Conservation (phyloP, 2,329 filamentous ascomycete species). For the Aspergillus sp. region DNA sequence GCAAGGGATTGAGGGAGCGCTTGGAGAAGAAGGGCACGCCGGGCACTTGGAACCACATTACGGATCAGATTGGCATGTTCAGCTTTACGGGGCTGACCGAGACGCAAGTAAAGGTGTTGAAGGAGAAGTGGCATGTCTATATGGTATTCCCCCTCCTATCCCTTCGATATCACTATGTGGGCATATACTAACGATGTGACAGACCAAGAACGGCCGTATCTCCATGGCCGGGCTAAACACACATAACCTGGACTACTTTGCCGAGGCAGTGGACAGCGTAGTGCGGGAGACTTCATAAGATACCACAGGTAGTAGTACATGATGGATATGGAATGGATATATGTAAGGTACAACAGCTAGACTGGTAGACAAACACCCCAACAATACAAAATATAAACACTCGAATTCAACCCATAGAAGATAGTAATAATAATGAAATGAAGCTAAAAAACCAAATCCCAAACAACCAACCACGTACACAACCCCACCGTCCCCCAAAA, state of each 20-base stretch:
- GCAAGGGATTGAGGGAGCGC: constrained; percentile 72
- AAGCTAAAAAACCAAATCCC: constrained; percentile 67
- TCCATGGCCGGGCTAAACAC: constrained; percentile 98
- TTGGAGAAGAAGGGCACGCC: constrained; percentile 85
- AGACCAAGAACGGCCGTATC: constrained; percentile 95
- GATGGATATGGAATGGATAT: background rate
- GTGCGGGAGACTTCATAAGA: constrained; percentile 53
- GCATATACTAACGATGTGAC: constrained; percentile 5
- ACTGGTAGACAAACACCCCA: background rate
- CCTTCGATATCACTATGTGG: background rate
- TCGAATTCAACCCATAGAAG: no score
- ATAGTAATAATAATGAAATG: background rate
- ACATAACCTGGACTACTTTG: constrained; percentile 89
- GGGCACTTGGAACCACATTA: constrained; percentile 95
- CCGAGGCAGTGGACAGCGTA: constrained; percentile 82
- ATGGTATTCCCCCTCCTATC: constrained; percentile 40
- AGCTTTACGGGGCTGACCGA: constrained; percentile 67
- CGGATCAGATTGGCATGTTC: constrained; percentile 99
- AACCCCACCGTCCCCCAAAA: constrained; percentile 79
- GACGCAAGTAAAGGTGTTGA: constrained; percentile 49
- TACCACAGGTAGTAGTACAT: no score
- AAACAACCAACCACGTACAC: constrained; percentile 72
- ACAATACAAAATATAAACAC: background rate
- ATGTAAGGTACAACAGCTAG: background rate
- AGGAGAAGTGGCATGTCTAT: constrained; percentile 54